These are phyloP conservation scores for Dactylellina leptospora DNA, from an alignment of 2,329 filamentous ascomycete species.

Conservation along the genomic window DNA sequence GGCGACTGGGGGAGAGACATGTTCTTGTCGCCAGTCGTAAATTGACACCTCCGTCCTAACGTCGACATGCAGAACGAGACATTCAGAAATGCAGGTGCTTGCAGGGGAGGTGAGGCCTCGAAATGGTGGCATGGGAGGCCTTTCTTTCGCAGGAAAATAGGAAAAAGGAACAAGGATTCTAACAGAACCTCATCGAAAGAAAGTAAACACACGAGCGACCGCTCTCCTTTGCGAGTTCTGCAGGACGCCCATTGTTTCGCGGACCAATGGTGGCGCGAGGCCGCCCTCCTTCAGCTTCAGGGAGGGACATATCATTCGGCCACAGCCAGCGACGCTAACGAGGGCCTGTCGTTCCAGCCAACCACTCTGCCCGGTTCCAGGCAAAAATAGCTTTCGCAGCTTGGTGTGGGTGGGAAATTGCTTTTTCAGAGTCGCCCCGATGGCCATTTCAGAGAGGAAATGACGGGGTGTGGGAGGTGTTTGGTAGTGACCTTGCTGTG, in stretches of 20 bases:
- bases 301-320: slow-evolving; percentile 30
- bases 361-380: slow-evolving; percentile 42
- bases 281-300: slow-evolving; percentile 37
- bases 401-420: no score
- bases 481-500: not conserved
- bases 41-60: slow-evolving; percentile 19
- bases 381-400: slow-evolving; percentile 47
- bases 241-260: slow-evolving; percentile 25
- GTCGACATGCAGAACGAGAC: slow-evolving; percentile 28
- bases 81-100: slow-evolving; percentile 15
- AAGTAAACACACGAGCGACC: slow-evolving; percentile 16
- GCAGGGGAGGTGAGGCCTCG: not conserved
- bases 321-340: slow-evolving; percentile 31
- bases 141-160: not conserved
- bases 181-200: slow-evolving; percentile 47
- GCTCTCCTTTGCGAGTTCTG: slow-evolving; percentile 23
- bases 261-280: slow-evolving; percentile 42
- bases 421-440: slow-evolving; percentile 13
- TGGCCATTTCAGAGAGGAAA: slow-evolving; percentile 9
- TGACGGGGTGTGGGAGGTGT: slow-evolving; percentile 15
- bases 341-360: slow-evolving; percentile 35
- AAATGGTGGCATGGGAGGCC: no score
- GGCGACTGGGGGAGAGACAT: slow-evolving; percentile 1
- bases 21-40: slow-evolving; percentile 12
- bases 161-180: slow-evolving; percentile 3